Evolutionary conservation across 176 grass and related monocot species (phyloP).

Genomic region (Bonia amplexicaulis): DNA sequence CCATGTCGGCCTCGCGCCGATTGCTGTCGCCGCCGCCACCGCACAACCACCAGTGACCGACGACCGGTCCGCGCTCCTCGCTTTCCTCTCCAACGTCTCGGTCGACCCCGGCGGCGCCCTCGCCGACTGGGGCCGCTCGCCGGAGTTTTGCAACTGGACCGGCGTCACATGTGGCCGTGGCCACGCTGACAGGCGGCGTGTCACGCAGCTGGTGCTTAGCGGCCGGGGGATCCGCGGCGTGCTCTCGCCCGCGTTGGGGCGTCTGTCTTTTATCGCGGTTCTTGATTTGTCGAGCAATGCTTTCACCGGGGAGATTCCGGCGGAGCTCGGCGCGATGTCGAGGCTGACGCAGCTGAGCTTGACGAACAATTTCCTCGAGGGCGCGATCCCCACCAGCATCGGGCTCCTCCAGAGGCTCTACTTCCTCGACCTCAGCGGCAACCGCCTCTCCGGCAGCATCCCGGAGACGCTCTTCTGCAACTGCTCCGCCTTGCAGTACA

Average conservation of each 20-base stretch:
- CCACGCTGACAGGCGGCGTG: not conserved
- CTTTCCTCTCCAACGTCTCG: slow-evolving; percentile 47
- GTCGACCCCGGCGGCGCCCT: slow-evolving; percentile 27
- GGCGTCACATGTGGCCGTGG: slow-evolving; percentile 46
- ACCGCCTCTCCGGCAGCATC: slow-evolving; percentile 45
- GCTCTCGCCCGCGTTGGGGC: slow-evolving; percentile 43
- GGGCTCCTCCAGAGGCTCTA: slow-evolving; percentile 51
- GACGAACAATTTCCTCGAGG: slow-evolving; percentile 51
- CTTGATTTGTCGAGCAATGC: slow-evolving; percentile 62
- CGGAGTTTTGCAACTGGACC: slow-evolving; percentile 62
- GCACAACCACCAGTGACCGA: slow-evolving; percentile 1
- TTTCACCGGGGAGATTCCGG: slow-evolving; percentile 43
- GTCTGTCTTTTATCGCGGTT: slow-evolving; percentile 41
- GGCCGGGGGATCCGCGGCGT: slow-evolving; percentile 27
- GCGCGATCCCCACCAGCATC: slow-evolving; percentile 42
- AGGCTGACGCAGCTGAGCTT: slow-evolving; percentile 60
- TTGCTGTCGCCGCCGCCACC: slow-evolving; percentile 9
- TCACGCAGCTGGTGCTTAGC: slow-evolving; percentile 47
- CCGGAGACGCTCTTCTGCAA: slow-evolving; percentile 71
- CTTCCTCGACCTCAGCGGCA: slow-evolving; percentile 52
- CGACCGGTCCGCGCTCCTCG: slow-evolving; percentile 45
- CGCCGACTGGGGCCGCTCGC: slow-evolving; percentile 43
- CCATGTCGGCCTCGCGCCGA: slow-evolving; percentile 21
- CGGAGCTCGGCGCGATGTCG: slow-evolving; percentile 36
- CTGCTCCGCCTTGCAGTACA: slow-evolving; percentile 63